Evolutionary conservation across 2,329 filamentous ascomycete species (phyloP).

Genomic region (Colletotrichum chrysophilum): DNA sequence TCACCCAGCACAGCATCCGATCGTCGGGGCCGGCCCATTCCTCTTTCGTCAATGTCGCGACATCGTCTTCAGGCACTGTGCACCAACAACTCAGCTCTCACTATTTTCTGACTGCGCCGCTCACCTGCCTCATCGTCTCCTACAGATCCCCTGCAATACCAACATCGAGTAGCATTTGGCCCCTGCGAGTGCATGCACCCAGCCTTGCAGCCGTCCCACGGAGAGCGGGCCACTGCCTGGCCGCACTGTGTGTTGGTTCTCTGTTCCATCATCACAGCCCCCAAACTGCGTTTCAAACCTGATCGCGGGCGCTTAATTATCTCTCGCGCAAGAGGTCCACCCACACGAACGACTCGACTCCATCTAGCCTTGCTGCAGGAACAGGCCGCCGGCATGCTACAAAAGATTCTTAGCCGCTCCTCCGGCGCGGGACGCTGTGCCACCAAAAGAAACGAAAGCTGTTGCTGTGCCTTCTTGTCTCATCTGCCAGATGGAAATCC

Average conservation of each 20-base stretch:
- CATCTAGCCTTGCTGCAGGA: background rate
- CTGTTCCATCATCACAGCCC: background rate
- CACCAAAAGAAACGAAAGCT: background rate
- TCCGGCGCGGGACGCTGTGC: background rate
- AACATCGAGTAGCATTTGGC: background rate
- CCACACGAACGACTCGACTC: background rate
- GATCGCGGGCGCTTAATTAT: background rate
- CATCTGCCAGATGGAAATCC: background rate
- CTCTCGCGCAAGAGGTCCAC: background rate
- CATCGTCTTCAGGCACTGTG: background rate
- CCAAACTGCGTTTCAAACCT: background rate
- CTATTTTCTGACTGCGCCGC: background rate
- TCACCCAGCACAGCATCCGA: background rate
- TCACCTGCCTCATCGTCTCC: background rate
- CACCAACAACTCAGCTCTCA: background rate
- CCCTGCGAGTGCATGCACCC: background rate
- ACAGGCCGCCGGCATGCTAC: background rate
- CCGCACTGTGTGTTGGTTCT: background rate
- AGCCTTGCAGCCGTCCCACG: background rate
- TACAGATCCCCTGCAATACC: background rate
- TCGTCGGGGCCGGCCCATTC: background rate
- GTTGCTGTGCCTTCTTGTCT: background rate
- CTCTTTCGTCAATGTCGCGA: background rate
- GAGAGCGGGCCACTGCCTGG: background rate
- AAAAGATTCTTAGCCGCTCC: background rate